Conservation (phyloP, 1,139 yeast genomes). For the Candida smagusa region DNA sequence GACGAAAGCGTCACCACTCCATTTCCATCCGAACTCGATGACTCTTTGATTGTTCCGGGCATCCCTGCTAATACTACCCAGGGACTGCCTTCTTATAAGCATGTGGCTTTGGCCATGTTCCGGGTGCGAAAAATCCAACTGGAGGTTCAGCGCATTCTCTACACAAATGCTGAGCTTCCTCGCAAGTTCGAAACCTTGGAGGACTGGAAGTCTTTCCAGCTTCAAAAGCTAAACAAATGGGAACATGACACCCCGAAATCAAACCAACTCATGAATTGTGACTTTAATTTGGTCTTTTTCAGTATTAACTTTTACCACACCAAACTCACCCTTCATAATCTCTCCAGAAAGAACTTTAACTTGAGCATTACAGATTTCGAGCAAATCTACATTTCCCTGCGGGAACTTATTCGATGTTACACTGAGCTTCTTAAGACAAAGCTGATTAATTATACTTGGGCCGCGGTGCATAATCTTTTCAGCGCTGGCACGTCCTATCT, state of each 20-base stretch:
- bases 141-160: conserved; percentile 68
- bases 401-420: conserved; percentile 63
- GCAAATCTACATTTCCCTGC: conserved; percentile 62
- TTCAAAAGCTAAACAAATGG: conserved; percentile 60
- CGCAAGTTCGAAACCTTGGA: conserved; percentile 51
- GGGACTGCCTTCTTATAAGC: conserved; percentile 47
- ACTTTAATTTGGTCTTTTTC: conserved; percentile 67
- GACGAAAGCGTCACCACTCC: conserved; percentile 63
- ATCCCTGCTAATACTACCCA: background rate
- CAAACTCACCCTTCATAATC: conserved; percentile 66
- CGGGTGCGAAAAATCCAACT: conserved; percentile 71
- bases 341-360: conserved; percentile 65
- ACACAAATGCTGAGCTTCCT: conserved; percentile 70
- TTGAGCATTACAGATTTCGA: conserved; percentile 52
- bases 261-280: conserved; percentile 63
- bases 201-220: conserved; percentile 59
- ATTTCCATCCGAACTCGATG: conserved; percentile 75
- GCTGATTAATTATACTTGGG: conserved; percentile 85
- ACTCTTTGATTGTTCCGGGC: conserved; percentile 18
- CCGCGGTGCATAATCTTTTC: conserved; percentile 83
- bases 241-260: conserved; percentile 53
- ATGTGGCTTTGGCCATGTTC: conserved; percentile 63
- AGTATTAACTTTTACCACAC: conserved; percentile 77
- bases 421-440: conserved; percentile 51
- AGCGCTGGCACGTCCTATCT: conserved; percentile 87